These are phyloP conservation scores for Fraxinus excelsior DNA, from an alignment of 257 asterid species.

Conservation along the genomic window DNA sequence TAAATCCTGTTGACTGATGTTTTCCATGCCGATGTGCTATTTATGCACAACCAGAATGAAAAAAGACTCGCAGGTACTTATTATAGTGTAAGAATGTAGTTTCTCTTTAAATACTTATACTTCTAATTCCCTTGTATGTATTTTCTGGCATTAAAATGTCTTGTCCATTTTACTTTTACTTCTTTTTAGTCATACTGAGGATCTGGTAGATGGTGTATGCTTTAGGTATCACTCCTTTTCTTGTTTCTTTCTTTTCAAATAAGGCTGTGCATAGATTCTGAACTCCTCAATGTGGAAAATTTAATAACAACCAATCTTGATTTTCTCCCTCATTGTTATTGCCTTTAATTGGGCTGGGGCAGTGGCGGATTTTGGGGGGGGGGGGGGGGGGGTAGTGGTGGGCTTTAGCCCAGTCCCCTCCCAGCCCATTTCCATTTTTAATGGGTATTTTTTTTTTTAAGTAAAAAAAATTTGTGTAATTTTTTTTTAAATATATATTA, in stretches of 20 bases:
- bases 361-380: too few species aligned
- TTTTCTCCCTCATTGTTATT: constrained; percentile 17
- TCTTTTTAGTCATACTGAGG: constrained; percentile 16
- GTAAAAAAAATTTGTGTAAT: too few species aligned
- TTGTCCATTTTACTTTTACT: constrained; percentile 8
- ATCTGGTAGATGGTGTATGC: neutral
- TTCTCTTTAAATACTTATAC: constrained; percentile 2
- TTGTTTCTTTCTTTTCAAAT: constrained; percentile 5
- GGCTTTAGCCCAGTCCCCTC: too few species aligned
- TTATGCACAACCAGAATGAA: constrained; percentile 1
- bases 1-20: neutral
- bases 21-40: constrained; percentile 14
- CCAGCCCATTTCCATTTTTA: too few species aligned
- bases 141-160: constrained; percentile 16
- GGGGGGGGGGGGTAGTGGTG: too few species aligned
- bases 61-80: constrained; percentile 20
- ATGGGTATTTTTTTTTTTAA: too few species aligned
- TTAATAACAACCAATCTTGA: constrained; percentile 19
- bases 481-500: too few species aligned
- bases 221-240: neutral
- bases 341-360: constrained; percentile 20
- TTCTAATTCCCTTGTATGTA: neutral
- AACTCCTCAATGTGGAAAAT: constrained; percentile 18
- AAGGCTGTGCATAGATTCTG: constrained; percentile 8
- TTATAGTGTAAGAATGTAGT: constrained; percentile 2